Conservation (phyloP, 495 filamentous ascomycete genomes). For the Xylaria acuta region DNA sequence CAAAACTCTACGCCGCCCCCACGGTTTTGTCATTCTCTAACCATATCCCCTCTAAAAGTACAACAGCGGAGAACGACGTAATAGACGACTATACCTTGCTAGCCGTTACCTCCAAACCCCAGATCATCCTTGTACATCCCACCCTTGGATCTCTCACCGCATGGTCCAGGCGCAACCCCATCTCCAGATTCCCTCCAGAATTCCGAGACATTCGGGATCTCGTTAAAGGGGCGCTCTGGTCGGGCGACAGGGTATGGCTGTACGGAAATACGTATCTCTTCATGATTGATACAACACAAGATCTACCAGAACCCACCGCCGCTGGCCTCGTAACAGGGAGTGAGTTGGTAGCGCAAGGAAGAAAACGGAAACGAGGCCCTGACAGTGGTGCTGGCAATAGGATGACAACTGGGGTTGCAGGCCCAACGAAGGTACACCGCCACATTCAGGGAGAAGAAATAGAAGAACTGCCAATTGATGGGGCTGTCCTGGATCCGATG, state of each 20-base stretch:
- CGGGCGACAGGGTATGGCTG: conserved; percentile 79
- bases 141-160: conserved; percentile 73
- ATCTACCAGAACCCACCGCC: conserved; percentile 54
- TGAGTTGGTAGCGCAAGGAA: conserved; percentile 55
- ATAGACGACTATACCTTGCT: conserved; percentile 66
- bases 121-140: conserved; percentile 78
- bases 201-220: conserved; percentile 75
- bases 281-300: conserved; percentile 85
- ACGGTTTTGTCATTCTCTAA: conserved; percentile 74
- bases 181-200: conserved; percentile 71
- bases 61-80: conserved; percentile 48
- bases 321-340: conserved; percentile 44
- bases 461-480: conserved; percentile 36
- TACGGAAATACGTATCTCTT: conserved; percentile 86
- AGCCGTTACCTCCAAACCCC: conserved; percentile 74
- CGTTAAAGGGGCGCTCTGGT: conserved; percentile 86
- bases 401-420: conserved; percentile 59
- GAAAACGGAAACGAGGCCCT: conserved; percentile 63
- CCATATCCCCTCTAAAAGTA: conserved; percentile 37
- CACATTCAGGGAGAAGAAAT: conserved; percentile 34
- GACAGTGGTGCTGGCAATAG: conserved; percentile 64
- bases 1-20: conserved; percentile 73
- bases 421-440: conserved; percentile 40
- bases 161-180: conserved; percentile 87
- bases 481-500: conserved; percentile 32